Conservation (phyloP, 257 asterid genomes). For the Fraxinus cuspidata region DNA sequence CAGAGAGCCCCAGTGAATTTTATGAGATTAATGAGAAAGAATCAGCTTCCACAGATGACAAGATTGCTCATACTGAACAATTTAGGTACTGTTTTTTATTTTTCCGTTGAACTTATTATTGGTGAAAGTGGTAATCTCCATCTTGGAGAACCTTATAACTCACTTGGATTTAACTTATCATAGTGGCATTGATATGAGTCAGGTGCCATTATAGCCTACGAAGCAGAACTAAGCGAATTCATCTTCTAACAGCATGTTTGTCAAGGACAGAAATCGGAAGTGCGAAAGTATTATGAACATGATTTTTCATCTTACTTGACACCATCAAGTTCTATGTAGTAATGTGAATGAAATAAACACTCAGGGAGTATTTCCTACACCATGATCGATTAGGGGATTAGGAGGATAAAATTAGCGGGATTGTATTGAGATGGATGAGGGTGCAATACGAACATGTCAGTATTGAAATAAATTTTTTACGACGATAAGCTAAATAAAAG, state of each 20-base stretch:
- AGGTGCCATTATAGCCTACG: background rate
- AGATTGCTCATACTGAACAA: slow-evolving; percentile 43
- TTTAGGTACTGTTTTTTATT: slow-evolving; percentile 37
- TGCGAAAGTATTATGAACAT: no score
- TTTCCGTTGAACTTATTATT: background rate
- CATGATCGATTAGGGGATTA: no score
- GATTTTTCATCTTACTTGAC: no score
- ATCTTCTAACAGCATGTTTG: background rate
- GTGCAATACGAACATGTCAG: no score
- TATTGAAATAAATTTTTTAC: no score
- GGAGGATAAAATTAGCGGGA: no score
- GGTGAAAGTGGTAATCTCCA: background rate
- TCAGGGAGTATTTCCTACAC: no score
- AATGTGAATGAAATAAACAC: no score
- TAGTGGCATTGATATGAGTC: background rate
- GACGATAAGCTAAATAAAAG: no score
- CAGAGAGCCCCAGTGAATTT: slow-evolving; percentile 38
- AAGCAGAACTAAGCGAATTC: background rate
- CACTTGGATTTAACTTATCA: background rate
- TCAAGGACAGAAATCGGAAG: background rate
- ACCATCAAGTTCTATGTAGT: no score
- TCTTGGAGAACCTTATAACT: background rate
- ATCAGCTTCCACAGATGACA: slow-evolving; percentile 24
- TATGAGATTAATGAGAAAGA: slow-evolving; percentile 43
- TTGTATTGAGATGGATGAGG: no score